phyloP scores from a whole-genome alignment of 179 eudicot genomes.

The Carnegiea gigantea region DNA sequence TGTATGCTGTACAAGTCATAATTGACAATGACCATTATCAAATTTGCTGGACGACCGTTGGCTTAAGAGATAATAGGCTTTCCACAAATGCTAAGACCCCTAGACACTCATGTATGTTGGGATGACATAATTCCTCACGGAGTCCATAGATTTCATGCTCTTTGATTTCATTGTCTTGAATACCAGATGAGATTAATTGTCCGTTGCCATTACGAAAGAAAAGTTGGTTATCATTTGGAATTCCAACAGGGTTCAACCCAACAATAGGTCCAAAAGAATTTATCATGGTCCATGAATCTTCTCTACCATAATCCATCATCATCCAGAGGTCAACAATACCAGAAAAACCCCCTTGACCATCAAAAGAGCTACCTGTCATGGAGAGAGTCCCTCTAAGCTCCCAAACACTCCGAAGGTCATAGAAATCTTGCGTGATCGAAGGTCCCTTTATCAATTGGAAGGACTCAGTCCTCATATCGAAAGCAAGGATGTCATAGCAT shows the following conservation, averaged over 20 bases:
- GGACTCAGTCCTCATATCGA: background rate
- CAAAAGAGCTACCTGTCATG: background rate
- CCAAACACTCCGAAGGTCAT: background rate
- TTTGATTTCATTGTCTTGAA: background rate
- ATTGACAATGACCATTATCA: too few relatives aligned
- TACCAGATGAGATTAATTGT: background rate
- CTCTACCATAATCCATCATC: background rate
- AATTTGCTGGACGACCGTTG: too few relatives aligned
- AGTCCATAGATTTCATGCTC: background rate
- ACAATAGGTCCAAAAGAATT: background rate
- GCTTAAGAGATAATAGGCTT: background rate
- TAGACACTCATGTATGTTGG: background rate
- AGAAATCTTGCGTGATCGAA: background rate
- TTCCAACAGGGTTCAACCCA: background rate
- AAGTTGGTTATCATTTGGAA: background rate
- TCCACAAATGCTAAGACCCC: background rate
- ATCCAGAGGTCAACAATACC: background rate
- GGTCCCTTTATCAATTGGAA: slow-evolving; percentile 1
- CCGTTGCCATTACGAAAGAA: background rate
- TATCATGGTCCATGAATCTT: background rate
- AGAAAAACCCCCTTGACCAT: background rate
- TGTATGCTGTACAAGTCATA: too few relatives aligned
- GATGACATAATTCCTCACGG: too few relatives aligned
- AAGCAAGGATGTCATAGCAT: background rate
- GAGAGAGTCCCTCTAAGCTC: background rate